Conservation (phyloP, 75 land plant species). For the Adiantum capillusveneris region DNA sequence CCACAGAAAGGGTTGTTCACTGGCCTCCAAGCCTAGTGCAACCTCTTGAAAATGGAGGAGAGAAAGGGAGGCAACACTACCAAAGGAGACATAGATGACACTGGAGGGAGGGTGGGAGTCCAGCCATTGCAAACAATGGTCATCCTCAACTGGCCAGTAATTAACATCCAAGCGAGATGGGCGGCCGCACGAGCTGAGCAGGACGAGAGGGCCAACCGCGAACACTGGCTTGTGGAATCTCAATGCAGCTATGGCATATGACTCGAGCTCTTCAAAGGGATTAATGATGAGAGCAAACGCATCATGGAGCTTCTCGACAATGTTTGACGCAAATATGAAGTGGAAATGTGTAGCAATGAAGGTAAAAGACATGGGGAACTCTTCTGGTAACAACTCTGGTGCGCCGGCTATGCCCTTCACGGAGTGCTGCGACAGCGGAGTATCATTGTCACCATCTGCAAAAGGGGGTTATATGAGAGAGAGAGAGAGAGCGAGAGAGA, state of each 20-base stretch:
- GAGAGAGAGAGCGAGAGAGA: too few relatives aligned
- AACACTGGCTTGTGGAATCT: constrained; percentile 2
- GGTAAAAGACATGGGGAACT: constrained; percentile 31
- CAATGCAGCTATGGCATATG: not conserved
- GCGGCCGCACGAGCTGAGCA: not conserved
- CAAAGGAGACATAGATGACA: constrained; percentile 58
- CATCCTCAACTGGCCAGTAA: constrained; percentile 14
- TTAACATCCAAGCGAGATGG: not conserved
- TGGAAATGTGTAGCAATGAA: constrained; percentile 13
- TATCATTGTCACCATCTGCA: too few relatives aligned
- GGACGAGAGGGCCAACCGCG: constrained; percentile 36
- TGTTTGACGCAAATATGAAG: constrained; percentile 5
- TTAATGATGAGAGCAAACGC: constrained; percentile 36
- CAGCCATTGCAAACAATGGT: constrained; percentile 48
- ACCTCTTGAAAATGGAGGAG: constrained; percentile 37
- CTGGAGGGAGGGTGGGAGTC: constrained; percentile 31
- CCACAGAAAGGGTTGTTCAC: constrained; percentile 46
- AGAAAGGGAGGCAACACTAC: constrained; percentile 22
- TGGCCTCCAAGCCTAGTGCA: constrained; percentile 42
- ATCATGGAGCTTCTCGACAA: not conserved
- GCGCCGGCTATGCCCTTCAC: constrained; percentile 32
- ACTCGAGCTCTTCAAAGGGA: constrained; percentile 34
- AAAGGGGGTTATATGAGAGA: too few relatives aligned
- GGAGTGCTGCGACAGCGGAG: constrained; percentile 1
- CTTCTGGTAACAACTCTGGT: constrained; percentile 24